These are phyloP conservation scores for Epithemia pelagica DNA, from an alignment of 108 stramenopile species.

Conservation along the genomic window DNA sequence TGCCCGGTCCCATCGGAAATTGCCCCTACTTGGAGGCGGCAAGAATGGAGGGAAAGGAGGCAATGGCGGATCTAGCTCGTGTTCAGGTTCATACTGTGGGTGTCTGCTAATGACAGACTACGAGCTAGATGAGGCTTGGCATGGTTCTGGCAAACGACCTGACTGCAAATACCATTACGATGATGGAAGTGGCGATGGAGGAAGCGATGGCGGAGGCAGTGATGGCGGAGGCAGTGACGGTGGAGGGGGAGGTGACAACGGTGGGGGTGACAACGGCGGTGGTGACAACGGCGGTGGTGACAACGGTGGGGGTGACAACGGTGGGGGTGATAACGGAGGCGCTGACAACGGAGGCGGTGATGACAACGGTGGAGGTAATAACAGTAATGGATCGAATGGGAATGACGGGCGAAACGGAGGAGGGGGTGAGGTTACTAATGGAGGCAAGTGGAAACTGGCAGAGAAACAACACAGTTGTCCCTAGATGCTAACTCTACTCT, in stretches of 20 bases:
- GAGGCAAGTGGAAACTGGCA: background rate
- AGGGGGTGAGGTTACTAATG: background rate
- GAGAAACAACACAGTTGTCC: no score
- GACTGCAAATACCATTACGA: constrained; percentile 27
- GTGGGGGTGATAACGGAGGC: constrained; percentile 1
- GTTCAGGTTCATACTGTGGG: no score
- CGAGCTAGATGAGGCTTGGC: constrained; percentile 21
- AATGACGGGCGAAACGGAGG: constrained; percentile 10
- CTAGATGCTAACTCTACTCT: no score
- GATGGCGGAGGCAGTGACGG: constrained; percentile 9
- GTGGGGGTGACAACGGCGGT: background rate
- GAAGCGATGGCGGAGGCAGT: constrained; percentile 6
- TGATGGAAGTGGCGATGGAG: constrained; percentile 1
- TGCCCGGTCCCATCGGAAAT: background rate
- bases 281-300: constrained; percentile 10
- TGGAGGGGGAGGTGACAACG: constrained; percentile 2
- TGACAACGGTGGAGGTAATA: background rate
- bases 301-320: constrained; percentile 10
- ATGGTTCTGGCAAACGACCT: constrained; percentile 40
- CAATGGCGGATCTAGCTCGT: no score
- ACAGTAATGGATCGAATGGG: constrained; percentile 3
- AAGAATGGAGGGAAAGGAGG: no score
- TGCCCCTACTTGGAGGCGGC: no score
- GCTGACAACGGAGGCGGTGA: background rate
- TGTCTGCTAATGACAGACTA: constrained; percentile 21